These are phyloP conservation scores for Alternaria sp. DNA, from an alignment of 2,329 filamentous ascomycete species.

Conservation along the genomic window DNA sequence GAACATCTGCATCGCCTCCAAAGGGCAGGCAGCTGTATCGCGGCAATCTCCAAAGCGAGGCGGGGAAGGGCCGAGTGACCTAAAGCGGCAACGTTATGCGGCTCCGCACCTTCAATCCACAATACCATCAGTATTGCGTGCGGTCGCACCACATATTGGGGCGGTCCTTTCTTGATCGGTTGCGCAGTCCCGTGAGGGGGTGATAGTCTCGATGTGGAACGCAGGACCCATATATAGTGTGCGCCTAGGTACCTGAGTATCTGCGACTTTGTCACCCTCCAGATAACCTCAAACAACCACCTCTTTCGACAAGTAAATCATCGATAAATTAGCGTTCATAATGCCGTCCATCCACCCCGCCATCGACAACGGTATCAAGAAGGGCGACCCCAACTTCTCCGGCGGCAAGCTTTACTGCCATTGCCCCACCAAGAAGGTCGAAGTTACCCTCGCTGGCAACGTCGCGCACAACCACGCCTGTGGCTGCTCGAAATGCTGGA, in stretches of 20 bases:
- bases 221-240: conserved; percentile 1
- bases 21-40: neutral
- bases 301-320: neutral
- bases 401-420: conserved; percentile 69
- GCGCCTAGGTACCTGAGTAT: neutral
- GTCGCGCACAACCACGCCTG: conserved; percentile 74
- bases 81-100: conserved; percentile 20
- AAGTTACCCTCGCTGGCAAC: conserved; percentile 64
- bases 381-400: conserved; percentile 60
- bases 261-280: neutral
- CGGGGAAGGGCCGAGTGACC: conserved; percentile 19
- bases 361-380: conserved; percentile 66
- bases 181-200: conserved; percentile 17
- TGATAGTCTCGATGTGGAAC: neutral
- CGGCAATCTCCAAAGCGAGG: neutral
- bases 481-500: conserved; percentile 77
- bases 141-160: conserved; percentile 15
- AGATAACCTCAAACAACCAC: neutral
- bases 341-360: conserved; percentile 63
- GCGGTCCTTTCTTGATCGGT: conserved; percentile 8
- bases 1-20: neutral
- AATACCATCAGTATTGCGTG: conserved; percentile 3
- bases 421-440: conserved; percentile 62
- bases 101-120: conserved; percentile 19
- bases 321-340: conserved; percentile 13